Conservation (phyloP, 2,329 filamentous ascomycete genomes). For the Camillea tinctor region DNA sequence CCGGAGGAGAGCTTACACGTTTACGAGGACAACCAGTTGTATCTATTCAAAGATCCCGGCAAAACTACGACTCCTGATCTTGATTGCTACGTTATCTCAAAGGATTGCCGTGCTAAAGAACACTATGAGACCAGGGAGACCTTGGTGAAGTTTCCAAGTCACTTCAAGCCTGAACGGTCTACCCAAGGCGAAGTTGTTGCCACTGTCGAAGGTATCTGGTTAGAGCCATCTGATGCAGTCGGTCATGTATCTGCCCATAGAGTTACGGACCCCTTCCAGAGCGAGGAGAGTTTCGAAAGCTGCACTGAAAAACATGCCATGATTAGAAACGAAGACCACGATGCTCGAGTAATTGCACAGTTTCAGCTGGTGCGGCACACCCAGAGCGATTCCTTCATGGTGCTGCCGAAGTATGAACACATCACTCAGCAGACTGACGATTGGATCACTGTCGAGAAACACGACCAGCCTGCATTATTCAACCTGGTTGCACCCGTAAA, state of each 20-base stretch:
- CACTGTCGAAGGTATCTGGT: conserved; percentile 13
- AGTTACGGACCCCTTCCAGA: neutral
- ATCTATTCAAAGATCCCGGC: conserved; percentile 33
- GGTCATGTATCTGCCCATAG: neutral
- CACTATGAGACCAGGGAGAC: conserved; percentile 34
- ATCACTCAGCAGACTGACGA: neutral
- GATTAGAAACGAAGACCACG: neutral
- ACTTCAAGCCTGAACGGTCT: conserved; percentile 15
- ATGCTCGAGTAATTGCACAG: conserved; percentile 5
- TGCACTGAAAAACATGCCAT: neutral
- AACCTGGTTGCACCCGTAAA: conserved; percentile 9
- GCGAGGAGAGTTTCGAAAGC: neutral
- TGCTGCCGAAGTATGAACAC: conserved; percentile 8
- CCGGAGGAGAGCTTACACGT: conserved; percentile 31
- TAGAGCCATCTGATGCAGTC: neutral
- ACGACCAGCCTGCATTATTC: conserved; percentile 6
- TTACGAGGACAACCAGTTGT: conserved; percentile 9
- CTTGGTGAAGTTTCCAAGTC: conserved; percentile 17
- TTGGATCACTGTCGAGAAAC: conserved; percentile 7
- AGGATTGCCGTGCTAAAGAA: conserved; percentile 29
- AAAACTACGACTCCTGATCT: conserved; percentile 16
- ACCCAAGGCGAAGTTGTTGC: neutral
- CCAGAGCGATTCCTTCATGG: conserved; percentile 4
- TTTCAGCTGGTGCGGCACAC: conserved; percentile 3
- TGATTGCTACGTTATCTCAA: conserved; percentile 33